Conservation (phyloP, 2,329 filamentous ascomycete species). For the Phyllosticta capitalensis region DNA sequence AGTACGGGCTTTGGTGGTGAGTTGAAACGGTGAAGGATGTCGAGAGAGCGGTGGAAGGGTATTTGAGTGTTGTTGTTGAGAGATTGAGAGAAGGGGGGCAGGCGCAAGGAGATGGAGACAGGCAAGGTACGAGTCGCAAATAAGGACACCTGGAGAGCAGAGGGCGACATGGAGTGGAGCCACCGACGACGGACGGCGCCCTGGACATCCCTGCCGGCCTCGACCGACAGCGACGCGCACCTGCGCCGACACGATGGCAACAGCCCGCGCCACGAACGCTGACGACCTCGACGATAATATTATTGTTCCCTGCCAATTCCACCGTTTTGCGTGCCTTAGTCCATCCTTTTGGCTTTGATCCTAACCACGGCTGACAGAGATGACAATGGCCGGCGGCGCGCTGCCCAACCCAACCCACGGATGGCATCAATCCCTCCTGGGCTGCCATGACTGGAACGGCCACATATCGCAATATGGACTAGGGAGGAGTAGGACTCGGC, state of each 20-base stretch:
- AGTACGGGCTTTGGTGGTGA: background rate
- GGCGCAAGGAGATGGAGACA: conserved; percentile 3
- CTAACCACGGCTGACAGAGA: no score
- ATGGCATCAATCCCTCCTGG: no score
- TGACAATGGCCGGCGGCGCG: no score
- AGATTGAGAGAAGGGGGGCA: background rate
- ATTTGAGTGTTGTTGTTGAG: background rate
- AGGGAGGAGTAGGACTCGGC: background rate
- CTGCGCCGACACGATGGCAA: background rate
- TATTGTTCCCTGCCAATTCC: no score
- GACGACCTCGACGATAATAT: background rate
- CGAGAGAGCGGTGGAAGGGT: background rate
- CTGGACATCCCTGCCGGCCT: background rate
- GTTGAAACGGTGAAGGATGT: background rate
- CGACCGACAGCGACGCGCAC: background rate
- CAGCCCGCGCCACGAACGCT: background rate
- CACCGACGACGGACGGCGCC: background rate
- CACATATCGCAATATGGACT: no score
- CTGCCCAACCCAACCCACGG: no score
- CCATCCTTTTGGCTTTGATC: no score
- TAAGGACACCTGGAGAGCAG: conserved; percentile 8
- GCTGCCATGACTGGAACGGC: no score
- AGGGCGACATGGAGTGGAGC: background rate
- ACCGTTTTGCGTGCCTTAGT: no score
- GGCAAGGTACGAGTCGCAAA: conserved; percentile 4